These are phyloP conservation scores for Liquidambar formosana DNA, from an alignment of 164 flowering plant genomes.

Conservation along the genomic window DNA sequence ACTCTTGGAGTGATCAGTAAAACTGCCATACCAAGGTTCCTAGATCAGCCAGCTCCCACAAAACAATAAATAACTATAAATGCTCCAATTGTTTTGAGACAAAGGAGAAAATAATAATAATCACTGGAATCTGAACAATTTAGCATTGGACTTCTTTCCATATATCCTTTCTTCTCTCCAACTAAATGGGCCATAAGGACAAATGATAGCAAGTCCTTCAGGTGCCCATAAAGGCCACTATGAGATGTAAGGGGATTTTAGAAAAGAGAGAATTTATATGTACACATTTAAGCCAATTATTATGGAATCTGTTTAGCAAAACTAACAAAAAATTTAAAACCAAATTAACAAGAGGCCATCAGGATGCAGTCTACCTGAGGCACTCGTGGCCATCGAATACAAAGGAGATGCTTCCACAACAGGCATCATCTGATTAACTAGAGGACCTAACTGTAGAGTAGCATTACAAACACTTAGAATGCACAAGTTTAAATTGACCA, in stretches of 20 bases:
- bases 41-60: too few relatives aligned
- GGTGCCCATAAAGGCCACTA: neutral
- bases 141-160: neutral
- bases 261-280: neutral
- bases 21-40: too few relatives aligned
- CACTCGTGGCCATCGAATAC: conserved; percentile 67
- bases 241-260: neutral
- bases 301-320: neutral
- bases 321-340: neutral
- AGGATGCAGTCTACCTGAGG: conserved; percentile 55
- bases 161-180: neutral
- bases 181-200: neutral
- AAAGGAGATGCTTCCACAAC: conserved; percentile 77
- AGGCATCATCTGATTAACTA: conserved; percentile 70
- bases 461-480: conserved; percentile 1
- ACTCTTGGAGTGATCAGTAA: too few relatives aligned
- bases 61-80: too few relatives aligned
- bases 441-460: conserved; percentile 80
- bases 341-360: conserved; percentile 1
- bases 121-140: neutral
- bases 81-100: too few relatives aligned
- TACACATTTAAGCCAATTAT: neutral
- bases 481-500: neutral
- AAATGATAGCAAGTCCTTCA: neutral
- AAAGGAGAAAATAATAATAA: too few relatives aligned